Evolutionary conservation across 2,329 filamentous ascomycete genomes (phyloP).

Genomic region (Conoideocrella luteorostrata): DNA sequence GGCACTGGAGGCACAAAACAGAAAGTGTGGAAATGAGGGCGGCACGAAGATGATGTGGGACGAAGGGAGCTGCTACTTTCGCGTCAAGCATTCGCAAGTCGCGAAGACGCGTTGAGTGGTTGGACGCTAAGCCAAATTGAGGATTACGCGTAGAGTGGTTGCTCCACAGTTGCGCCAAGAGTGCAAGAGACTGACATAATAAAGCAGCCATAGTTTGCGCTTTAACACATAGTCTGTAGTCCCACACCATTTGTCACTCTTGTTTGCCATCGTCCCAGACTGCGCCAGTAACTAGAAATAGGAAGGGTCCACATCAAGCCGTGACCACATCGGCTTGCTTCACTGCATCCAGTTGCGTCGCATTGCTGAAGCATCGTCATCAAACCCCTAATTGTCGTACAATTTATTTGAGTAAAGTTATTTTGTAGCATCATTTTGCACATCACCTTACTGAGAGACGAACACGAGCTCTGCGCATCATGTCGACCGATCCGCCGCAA

Average conservation of each 20-base stretch:
- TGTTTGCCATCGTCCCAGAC: too few relatives aligned
- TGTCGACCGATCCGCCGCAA: slow-evolving; percentile 31
- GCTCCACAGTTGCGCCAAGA: not conserved
- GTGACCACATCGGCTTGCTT: too few relatives aligned
- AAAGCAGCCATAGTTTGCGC: not conserved
- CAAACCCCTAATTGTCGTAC: too few relatives aligned
- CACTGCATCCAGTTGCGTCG: too few relatives aligned
- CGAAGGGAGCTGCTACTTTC: slow-evolving; percentile 17
- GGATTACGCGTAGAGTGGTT: slow-evolving; percentile 30
- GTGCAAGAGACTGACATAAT: not conserved
- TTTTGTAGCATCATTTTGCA: too few relatives aligned
- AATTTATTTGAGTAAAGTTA: too few relatives aligned
- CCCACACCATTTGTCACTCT: too few relatives aligned
- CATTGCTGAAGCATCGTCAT: too few relatives aligned
- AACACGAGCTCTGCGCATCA: slow-evolving; percentile 8
- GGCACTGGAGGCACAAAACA: slow-evolving; percentile 10
- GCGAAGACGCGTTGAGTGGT: slow-evolving; percentile 39
- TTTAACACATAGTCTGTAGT: not conserved
- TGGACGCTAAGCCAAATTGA: slow-evolving; percentile 23
- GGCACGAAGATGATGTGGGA: slow-evolving; percentile 7
- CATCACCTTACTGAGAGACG: too few relatives aligned
- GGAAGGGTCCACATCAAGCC: too few relatives aligned
- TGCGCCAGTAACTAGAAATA: too few relatives aligned
- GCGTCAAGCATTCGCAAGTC: slow-evolving; percentile 13
- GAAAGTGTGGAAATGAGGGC: slow-evolving; percentile 15